Evolutionary conservation across 345 rosid genomes (phyloP), one percentile per base, ranked within the genome.

Genomic region (Nasturtium officinale): DNA sequence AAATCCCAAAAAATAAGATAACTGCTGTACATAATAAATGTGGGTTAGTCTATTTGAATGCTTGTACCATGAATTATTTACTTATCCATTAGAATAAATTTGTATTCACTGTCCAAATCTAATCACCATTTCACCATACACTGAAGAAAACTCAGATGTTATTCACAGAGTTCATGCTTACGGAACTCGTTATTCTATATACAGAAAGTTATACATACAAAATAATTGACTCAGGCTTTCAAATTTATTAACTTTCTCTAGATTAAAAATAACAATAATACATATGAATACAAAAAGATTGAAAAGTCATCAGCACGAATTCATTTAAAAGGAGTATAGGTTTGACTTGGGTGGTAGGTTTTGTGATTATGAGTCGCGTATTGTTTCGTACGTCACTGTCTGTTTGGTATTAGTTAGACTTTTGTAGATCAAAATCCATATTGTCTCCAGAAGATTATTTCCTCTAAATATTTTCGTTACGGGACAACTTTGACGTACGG

Each of bases 401-500:
- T 74, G 68, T 74, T 74, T 74, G 78, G 73, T 67, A 43, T 5
- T 40, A 40, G 16, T 47, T 47, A 20, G 78, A 74, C 78, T 72
- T 74, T 72, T 28, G 13, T 47, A 25, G 9, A 45, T 25, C 28
- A 32, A 53, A 71, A 29, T 63, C 57, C 35, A 63, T 40, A n/a
- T 12, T 66, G 30, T 16, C 4, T 59, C n/a, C n/a, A 74, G 30
- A 66, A 33, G 60, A 57, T 40, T 38, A 35, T 37, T 57, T 65
- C 35, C 32, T 56, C 33, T 69, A 21, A 37, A 54, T 9, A 28
- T 61, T 10, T 54, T 32, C 20, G 15, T 55, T 29, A 43, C 25
- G 47, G 45, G 73, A 59, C 73, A 75, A 61, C 5, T 16, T 75
- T 75, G 72, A 75, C 78, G 73, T 75, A 75, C 68, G 73, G 28